Evolutionary conservation across 495 filamentous ascomycete genomes (phyloP).

Genomic region (Hypomontagnella monticulosa): DNA sequence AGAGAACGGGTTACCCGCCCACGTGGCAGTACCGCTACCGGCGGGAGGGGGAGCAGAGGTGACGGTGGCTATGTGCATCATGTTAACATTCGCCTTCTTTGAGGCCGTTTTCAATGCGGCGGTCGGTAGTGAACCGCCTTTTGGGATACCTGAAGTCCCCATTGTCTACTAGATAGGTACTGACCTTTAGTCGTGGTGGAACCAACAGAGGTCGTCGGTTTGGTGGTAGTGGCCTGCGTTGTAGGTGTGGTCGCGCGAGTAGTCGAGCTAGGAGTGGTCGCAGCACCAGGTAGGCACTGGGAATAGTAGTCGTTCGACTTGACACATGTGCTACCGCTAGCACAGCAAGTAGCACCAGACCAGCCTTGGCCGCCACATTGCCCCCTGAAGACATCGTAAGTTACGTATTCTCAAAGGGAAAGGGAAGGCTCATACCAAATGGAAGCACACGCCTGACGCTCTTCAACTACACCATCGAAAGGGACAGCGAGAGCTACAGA

Average conservation of each 20-base stretch:
- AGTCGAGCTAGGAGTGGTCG: conserved; percentile 26
- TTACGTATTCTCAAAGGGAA: not conserved
- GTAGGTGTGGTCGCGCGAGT: conserved; percentile 3
- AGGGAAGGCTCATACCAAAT: conserved; percentile 43
- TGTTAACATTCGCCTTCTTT: no score
- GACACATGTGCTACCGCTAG: conserved; percentile 54
- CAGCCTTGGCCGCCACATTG: conserved; percentile 63
- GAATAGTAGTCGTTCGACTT: conserved; percentile 58
- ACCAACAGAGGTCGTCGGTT: conserved; percentile 21
- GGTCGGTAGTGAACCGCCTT: no score
- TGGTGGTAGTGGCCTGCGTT: not conserved
- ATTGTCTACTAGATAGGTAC: no score
- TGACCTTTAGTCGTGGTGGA: conserved; percentile 18
- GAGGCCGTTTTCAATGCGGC: no score
- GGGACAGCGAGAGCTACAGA: conserved; percentile 52
- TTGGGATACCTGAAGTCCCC: no score
- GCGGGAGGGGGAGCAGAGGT: conserved; percentile 17
- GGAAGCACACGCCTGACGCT: conserved; percentile 50
- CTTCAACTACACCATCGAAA: conserved; percentile 45
- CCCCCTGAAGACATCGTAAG: conserved; percentile 40
- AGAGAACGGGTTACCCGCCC: conserved; percentile 62
- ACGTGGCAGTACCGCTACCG: conserved; percentile 45
- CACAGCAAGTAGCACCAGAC: conserved; percentile 59
- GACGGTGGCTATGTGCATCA: conserved; percentile 7
- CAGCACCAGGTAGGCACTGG: conserved; percentile 55